A percentile compares a stretch with the other conserved stretches of the same genome.
phyloP scores from a whole-genome alignment of 768 basidiomycete genomes.

The Serendipita sp. region DNA sequence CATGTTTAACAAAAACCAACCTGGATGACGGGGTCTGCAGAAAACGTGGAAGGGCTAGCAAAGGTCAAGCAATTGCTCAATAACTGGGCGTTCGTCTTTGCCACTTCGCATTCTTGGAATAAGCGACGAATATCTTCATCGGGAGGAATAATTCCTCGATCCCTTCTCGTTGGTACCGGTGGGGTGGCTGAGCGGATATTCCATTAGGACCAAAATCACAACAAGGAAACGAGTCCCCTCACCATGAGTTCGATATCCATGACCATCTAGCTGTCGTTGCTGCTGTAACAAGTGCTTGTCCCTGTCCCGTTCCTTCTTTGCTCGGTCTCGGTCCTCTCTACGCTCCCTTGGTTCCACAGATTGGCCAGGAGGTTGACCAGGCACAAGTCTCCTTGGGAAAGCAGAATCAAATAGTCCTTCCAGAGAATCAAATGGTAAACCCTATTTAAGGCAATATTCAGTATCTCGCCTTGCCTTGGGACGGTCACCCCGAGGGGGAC shows the following conservation, averaged over 20 bases:
- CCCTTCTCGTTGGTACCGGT: constrained; percentile 7
- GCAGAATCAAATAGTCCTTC: constrained; percentile 59
- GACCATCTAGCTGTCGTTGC: constrained; percentile 20
- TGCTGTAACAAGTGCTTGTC: constrained; percentile 8
- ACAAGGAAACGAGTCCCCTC: neutral
- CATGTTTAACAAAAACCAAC: constrained; percentile 25
- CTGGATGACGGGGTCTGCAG: constrained; percentile 43
- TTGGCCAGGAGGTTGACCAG: neutral
- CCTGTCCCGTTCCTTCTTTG: constrained; percentile 3
- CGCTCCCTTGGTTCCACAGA: neutral
- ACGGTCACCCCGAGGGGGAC: neutral
- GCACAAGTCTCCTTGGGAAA: neutral
- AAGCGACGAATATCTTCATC: constrained; percentile 76
- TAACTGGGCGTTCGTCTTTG: constrained; percentile 60
- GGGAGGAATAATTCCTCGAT: constrained; percentile 36
- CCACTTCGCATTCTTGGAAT: constrained; percentile 74
- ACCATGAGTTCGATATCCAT: neutral
- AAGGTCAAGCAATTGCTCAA: constrained; percentile 54
- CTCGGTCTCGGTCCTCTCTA: constrained; percentile 1
- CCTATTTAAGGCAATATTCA: constrained; percentile 22
- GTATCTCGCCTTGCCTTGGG: neutral
- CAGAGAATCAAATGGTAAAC: constrained; percentile 60
- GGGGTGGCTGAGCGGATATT: neutral
- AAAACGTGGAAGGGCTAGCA: constrained; percentile 55
- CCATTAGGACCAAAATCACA: neutral